phyloP scores from a whole-genome alignment of 2,329 filamentous ascomycete species.

The Pseudogymnoascus sp. region DNA sequence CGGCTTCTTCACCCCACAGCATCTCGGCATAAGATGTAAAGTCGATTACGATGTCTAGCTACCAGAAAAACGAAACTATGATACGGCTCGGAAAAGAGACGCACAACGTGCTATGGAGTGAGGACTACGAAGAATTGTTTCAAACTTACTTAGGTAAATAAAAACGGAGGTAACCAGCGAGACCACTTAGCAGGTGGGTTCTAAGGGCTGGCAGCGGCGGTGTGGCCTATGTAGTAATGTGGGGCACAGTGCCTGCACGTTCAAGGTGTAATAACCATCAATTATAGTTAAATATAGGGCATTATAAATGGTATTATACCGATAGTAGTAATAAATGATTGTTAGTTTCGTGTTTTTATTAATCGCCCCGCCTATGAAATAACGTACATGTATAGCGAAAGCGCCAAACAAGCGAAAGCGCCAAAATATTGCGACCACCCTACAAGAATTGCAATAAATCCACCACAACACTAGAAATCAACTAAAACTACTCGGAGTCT shows the following conservation, averaged over 20 bases:
- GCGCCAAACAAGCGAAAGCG: too few species aligned
- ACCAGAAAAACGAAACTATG: not conserved
- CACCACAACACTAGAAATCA: too few species aligned
- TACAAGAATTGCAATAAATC: too few species aligned
- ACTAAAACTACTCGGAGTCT: too few species aligned
- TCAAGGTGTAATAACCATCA: not conserved
- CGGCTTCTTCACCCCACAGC: not conserved
- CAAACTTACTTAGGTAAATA: not conserved
- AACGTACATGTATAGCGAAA: too few species aligned
- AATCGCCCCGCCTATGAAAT: not conserved
- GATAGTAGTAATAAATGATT: not conserved
- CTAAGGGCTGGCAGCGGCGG: not conserved
- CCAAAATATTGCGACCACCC: too few species aligned
- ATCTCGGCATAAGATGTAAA: not conserved
- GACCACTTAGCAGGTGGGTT: not conserved
- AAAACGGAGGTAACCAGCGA: not conserved
- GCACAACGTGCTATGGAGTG: slow-evolving; percentile 45
- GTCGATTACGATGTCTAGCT: not conserved
- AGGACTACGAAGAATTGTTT: slow-evolving; percentile 54
- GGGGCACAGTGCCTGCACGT: not conserved
- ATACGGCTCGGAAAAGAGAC: slow-evolving; percentile 35
- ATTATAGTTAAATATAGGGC: not conserved
- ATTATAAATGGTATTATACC: not conserved
- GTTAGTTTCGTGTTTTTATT: not conserved
- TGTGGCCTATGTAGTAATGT: not conserved